Evolutionary conservation across 2,329 filamentous ascomycete species (phyloP).

Genomic region (Claviceps humidiphila): DNA sequence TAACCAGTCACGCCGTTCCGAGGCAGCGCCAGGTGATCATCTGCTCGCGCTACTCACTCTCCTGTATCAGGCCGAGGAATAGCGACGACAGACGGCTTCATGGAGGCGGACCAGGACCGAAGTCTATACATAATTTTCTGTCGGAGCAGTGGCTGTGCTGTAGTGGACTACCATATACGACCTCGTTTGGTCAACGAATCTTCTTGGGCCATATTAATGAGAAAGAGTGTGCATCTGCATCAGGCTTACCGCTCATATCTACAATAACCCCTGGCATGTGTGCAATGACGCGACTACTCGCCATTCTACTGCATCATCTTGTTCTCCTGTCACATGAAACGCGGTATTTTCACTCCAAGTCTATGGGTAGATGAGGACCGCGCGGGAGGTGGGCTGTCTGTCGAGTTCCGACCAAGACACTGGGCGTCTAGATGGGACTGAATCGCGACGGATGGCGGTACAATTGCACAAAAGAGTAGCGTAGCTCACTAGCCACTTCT

Average conservation of each 20-base stretch:
- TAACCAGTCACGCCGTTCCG: neutral
- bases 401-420: neutral
- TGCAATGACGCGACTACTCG: neutral
- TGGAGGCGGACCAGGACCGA: neutral
- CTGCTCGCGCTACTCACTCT: neutral
- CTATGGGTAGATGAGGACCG: constrained; percentile 18
- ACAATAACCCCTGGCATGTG: too few relatives aligned
- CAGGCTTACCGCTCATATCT: too few relatives aligned
- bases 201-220: neutral
- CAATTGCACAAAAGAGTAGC: too few relatives aligned
- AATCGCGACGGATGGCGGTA: neutral
- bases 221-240: too few relatives aligned
- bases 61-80: neutral
- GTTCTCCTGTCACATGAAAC: constrained; percentile 11
- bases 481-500: too few relatives aligned
- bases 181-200: neutral
- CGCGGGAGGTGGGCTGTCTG: constrained; percentile 7
- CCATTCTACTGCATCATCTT: constrained; percentile 8
- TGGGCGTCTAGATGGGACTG: neutral
- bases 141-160: neutral
- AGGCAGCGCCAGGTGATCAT: neutral
- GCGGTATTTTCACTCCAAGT: constrained; percentile 17
- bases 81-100: neutral
- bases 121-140: neutral
- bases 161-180: neutral